Evolutionary conservation across 2,329 filamentous ascomycete species (phyloP), one percentile per base, ranked within the genome.

Genomic region (Aspergillus bombycis): DNA sequence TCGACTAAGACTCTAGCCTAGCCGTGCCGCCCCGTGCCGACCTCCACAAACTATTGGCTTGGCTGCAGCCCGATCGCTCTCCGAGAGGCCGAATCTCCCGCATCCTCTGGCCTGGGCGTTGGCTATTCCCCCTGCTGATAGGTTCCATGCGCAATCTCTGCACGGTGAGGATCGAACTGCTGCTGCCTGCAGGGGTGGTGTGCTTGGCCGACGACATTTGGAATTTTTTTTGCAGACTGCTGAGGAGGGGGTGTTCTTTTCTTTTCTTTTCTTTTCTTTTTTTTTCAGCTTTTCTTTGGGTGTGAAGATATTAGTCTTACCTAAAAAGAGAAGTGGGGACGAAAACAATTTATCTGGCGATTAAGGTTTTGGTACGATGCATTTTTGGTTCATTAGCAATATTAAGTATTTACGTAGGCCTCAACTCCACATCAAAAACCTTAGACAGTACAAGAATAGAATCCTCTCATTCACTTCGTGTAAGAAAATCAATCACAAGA

Each of bases 21-120:
- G n/a, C 46, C 14, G 26, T 50, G 26, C 26, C 46, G 45, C 45
- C 26, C 45, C 45, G 46, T 30, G 2, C 23, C 46, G 46, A 19
- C 16, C 23, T 19, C 46, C 46, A 50, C 46, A 50, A 50, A 50
- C 46, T 50, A 50, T 50, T 50, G 46, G 46, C 46, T 50, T 50
- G 46, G 46, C 46, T 50, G n/a, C 3, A 10, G 46, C 26, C 46
- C 14, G 16, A 16, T 19, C 23, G 12, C 1, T 14, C 16, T 26
- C 16, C 11, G 6, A 23, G 3, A 14, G 45, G 23, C 45, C 11
- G 23, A 16, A 48, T 16, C 21, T 12, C 14, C 14, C 1, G 23
- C 45, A 16, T 48, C 23, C 21, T 48, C 28, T 28, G 14, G 21
- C 4, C 23, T 28, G 12, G 45, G 45, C 21, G 34, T 36, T 14